These are phyloP conservation scores for Colletotrichum shisoi DNA, from an alignment of 2,329 filamentous ascomycete species.

Conservation along the genomic window DNA sequence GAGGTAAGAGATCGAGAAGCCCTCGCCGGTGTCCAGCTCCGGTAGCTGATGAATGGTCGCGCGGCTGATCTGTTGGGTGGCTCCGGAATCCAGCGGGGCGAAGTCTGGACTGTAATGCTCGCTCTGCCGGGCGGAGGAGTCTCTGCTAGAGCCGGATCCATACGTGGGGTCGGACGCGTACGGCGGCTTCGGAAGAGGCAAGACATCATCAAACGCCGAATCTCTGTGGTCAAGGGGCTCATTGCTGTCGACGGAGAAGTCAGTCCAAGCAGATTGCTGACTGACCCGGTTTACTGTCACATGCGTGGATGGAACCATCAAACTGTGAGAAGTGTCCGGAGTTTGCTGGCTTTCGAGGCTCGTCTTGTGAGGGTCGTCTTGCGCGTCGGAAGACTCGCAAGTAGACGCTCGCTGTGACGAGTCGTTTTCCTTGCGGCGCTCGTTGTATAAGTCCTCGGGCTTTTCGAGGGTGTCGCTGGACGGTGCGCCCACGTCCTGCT, in stretches of 20 bases:
- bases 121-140: slow-evolving; percentile 38
- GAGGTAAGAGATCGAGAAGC: slow-evolving; percentile 60
- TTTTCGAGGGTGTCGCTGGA: slow-evolving; percentile 48
- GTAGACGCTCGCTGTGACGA: slow-evolving; percentile 52
- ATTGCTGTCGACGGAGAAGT: slow-evolving; percentile 64
- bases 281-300: slow-evolving; percentile 58
- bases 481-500: slow-evolving; percentile 50
- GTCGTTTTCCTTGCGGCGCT: slow-evolving; percentile 31
- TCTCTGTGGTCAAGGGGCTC: slow-evolving; percentile 50
- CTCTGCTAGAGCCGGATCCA: slow-evolving; percentile 26
- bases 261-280: slow-evolving; percentile 67
- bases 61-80: slow-evolving; percentile 21
- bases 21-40: slow-evolving; percentile 60
- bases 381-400: slow-evolving; percentile 49
- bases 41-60: slow-evolving; percentile 54
- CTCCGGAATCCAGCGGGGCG: slow-evolving; percentile 45
- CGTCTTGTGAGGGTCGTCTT: slow-evolving; percentile 32
- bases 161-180: slow-evolving; percentile 32
- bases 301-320: slow-evolving; percentile 57
- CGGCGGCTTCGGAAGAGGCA: slow-evolving; percentile 39
- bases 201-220: slow-evolving; percentile 27
- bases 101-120: slow-evolving; percentile 46
- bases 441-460: slow-evolving; percentile 42
- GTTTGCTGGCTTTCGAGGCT: slow-evolving; percentile 39
- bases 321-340: slow-evolving; percentile 54